Evolutionary conservation across 768 basidiomycete species (phyloP).

Genomic region (Exsudoporus frostii): DNA sequence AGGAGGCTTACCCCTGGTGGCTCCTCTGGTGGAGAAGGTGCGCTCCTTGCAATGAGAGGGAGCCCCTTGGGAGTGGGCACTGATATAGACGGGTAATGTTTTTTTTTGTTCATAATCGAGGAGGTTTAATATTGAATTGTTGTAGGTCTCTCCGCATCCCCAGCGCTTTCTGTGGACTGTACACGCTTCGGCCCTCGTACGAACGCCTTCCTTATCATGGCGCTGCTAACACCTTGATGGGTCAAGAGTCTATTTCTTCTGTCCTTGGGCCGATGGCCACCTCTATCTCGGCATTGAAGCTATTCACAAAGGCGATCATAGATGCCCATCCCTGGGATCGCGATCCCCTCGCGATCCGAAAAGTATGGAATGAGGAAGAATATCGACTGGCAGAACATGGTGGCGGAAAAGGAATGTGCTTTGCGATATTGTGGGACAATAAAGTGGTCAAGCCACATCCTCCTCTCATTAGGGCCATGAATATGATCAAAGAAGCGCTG

Average conservation of each 20-base stretch:
- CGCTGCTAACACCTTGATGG: slow-evolving; percentile 62
- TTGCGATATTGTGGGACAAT: slow-evolving; percentile 68
- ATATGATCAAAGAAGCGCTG: slow-evolving; percentile 56
- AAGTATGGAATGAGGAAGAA: slow-evolving; percentile 57
- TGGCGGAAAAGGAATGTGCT: slow-evolving; percentile 47
- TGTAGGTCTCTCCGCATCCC: slow-evolving; percentile 73
- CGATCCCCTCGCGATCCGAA: slow-evolving; percentile 59
- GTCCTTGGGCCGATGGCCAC: slow-evolving; percentile 72
- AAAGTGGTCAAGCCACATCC: slow-evolving; percentile 58
- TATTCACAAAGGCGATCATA: slow-evolving; percentile 43
- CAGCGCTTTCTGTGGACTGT: slow-evolving; percentile 63
- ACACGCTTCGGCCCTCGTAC: slow-evolving; percentile 71
- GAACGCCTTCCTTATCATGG: slow-evolving; percentile 69
- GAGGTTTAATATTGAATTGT: neutral
- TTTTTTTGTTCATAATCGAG: neutral
- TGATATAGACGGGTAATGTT: slow-evolving; percentile 68
- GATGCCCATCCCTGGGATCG: slow-evolving; percentile 54
- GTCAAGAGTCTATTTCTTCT: slow-evolving; percentile 70
- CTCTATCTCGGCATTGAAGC: slow-evolving; percentile 61
- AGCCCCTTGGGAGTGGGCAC: slow-evolving; percentile 67
- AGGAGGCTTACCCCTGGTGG: slow-evolving; percentile 72
- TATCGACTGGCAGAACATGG: slow-evolving; percentile 63
- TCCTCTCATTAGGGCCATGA: slow-evolving; percentile 60
- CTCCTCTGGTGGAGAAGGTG: slow-evolving; percentile 86
- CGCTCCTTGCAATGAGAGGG: slow-evolving; percentile 55